A percentile compares a stretch with the other conserved stretches of the same genome.
phyloP scores from a whole-genome alignment of 1,284 basidiomycete genomes.

The Ustilago crameri region DNA sequence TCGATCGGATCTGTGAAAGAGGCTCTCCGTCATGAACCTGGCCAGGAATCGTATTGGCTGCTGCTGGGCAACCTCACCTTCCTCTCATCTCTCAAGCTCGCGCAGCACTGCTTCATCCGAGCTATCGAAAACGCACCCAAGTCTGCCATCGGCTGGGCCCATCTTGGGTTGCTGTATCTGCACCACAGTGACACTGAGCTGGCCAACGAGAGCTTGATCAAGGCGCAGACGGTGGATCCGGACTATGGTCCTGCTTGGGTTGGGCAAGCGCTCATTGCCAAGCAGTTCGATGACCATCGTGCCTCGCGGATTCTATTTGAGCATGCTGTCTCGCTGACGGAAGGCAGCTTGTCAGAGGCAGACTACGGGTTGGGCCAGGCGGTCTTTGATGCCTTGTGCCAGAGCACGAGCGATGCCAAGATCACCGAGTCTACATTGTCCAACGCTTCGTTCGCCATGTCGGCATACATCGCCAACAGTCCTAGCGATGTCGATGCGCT shows the following conservation, averaged over 20 bases:
- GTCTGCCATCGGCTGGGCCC: constrained; percentile 78
- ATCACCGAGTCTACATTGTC: constrained; percentile 25
- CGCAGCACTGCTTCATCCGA: constrained; percentile 92
- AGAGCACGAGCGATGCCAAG: constrained; percentile 66
- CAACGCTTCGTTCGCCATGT: constrained; percentile 79
- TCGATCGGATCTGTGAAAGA: constrained; percentile 77
- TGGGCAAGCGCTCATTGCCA: constrained; percentile 87
- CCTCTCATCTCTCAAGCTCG: constrained; percentile 75
- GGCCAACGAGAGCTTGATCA: constrained; percentile 85
- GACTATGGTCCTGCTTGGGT: constrained; percentile 92
- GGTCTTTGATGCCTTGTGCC: constrained; percentile 73
- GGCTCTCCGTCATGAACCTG: constrained; percentile 80
- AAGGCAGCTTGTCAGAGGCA: constrained; percentile 78
- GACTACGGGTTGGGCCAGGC: constrained; percentile 82
- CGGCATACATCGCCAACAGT: constrained; percentile 78
- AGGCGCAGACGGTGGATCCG: constrained; percentile 90
- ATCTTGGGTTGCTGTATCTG: constrained; percentile 90
- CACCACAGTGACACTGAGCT: constrained; percentile 82
- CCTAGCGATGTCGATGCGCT: constrained; percentile 80
- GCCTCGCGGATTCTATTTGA: constrained; percentile 81
- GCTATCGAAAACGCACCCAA: constrained; percentile 86
- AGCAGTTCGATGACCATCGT: constrained; percentile 74
- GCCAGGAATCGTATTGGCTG: constrained; percentile 83
- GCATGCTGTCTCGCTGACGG: constrained; percentile 81
- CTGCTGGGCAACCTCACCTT: constrained; percentile 82